These are phyloP conservation scores for Metschnikowia baotianmanensis DNA, from an alignment of 805 yeast genomes.

Conservation along the genomic window DNA sequence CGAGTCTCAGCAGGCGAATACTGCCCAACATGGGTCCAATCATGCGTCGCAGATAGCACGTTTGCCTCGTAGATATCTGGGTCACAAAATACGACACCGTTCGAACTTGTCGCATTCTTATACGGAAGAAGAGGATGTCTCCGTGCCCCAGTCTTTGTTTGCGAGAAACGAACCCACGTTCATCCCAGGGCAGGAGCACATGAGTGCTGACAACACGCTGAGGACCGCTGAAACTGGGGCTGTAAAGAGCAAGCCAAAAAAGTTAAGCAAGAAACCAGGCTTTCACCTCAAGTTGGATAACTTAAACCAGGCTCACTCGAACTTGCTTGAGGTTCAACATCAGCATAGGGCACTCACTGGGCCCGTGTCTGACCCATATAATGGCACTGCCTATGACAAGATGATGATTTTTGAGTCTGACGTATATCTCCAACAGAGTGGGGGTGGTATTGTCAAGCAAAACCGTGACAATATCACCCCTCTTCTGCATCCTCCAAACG, in stretches of 20 bases:
- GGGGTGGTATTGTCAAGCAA: constrained; percentile 6
- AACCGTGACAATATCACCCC: constrained; percentile 17
- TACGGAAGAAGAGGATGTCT: constrained; percentile 5
- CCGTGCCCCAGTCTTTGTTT: constrained; percentile 3
- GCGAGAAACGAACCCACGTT: constrained; percentile 1
- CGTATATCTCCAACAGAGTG: constrained; percentile 8
- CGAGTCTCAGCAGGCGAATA: not conserved
- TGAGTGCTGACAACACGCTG: not conserved
- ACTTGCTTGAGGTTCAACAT: constrained; percentile 9
- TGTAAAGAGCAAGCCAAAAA: constrained; percentile 4
- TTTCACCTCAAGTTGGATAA: constrained; percentile 28
- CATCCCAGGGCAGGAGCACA: not conserved
- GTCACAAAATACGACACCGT: constrained; percentile 12
- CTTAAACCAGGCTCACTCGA: constrained; percentile 15
- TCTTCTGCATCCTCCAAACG: constrained; percentile 17
- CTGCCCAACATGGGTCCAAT: constrained; percentile 2
- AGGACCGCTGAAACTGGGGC: not conserved
- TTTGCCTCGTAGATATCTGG: constrained; percentile 5
- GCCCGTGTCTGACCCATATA: constrained; percentile 18
- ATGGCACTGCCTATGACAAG: constrained; percentile 1
- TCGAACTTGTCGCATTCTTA: constrained; percentile 13
- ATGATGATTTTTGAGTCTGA: constrained; percentile 10
- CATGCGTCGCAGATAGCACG: constrained; percentile 7
- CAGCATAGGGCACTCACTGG: constrained; percentile 16
- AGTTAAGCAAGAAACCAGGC: constrained; percentile 22